Percentiles rank a stretch among this genome's conserved stretches.
Evolutionary conservation across 1,284 basidiomycete genomes (phyloP).

Genomic region (Anthracocystis walkeri): DNA sequence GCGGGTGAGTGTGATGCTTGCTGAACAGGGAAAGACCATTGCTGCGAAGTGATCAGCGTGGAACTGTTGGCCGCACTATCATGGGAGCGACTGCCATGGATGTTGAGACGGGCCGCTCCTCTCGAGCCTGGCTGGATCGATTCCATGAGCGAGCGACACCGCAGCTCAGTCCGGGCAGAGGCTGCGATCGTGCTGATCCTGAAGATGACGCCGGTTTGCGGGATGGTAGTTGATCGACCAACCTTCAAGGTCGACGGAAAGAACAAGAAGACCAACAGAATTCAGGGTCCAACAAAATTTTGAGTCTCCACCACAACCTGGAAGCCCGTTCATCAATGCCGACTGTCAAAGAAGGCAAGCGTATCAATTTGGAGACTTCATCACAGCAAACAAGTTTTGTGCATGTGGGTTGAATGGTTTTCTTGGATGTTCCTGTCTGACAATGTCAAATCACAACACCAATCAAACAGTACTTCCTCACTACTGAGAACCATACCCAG

Average conservation of each 20-base stretch:
- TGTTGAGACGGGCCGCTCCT: conserved; percentile 29
- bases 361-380: too few relatives aligned
- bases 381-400: too few relatives aligned
- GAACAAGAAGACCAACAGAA: not conserved
- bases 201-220: not conserved
- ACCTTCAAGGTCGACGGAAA: not conserved
- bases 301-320: not conserved
- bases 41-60: conserved; percentile 14
- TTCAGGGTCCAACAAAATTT: conserved; percentile 3
- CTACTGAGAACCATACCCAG: too few relatives aligned
- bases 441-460: too few relatives aligned
- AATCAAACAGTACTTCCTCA: too few relatives aligned
- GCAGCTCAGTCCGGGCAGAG: not conserved
- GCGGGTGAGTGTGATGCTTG: not conserved
- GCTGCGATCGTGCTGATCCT: not conserved
- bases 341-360: not conserved
- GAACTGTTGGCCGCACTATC: conserved; percentile 1
- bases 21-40: conserved; percentile 21
- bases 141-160: conserved; percentile 16
- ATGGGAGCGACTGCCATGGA: conserved; percentile 17
- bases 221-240: not conserved
- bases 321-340: not conserved
- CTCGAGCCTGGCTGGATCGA: conserved; percentile 31
- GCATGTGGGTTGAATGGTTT: too few relatives aligned
- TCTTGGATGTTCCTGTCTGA: too few relatives aligned